Evolutionary conservation across 2,329 filamentous ascomycete species (phyloP).

Genomic region (Neobulgaria alba): DNA sequence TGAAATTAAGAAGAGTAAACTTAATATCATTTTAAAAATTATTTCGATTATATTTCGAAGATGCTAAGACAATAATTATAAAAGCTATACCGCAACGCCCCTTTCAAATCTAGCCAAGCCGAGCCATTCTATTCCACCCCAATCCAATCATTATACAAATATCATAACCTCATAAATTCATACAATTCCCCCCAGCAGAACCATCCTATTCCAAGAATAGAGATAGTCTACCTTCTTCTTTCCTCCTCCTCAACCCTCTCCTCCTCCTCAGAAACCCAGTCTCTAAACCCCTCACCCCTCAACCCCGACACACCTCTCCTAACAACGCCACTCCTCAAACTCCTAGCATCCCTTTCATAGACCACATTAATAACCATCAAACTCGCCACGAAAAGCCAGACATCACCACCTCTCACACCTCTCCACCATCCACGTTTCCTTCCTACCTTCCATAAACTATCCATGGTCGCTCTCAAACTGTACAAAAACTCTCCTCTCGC

Average conservation of each 20-base stretch:
- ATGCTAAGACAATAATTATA: no score
- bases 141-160: no score
- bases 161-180: no score
- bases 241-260: slow-evolving; percentile 10
- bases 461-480: slow-evolving; percentile 66
- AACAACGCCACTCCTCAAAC: slow-evolving; percentile 14
- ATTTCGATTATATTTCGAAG: no score
- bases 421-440: slow-evolving; percentile 84
- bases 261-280: slow-evolving; percentile 20
- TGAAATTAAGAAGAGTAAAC: no score
- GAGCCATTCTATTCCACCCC: no score
- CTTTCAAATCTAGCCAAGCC: no score
- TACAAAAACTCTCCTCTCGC: slow-evolving; percentile 69
- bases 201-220: no score
- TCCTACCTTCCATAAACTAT: slow-evolving; percentile 88
- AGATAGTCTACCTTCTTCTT: no score
- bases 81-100: no score
- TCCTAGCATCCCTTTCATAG: slow-evolving; percentile 23
- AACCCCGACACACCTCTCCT: slow-evolving; percentile 22
- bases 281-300: slow-evolving; percentile 25
- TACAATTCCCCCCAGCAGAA: no score
- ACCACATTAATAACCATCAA: slow-evolving; percentile 71
- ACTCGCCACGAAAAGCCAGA: slow-evolving; percentile 72
- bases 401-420: slow-evolving; percentile 72
- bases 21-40: no score